These are phyloP conservation scores for Gracilariopsis chorda DNA, from an alignment of 23 red algal species.

Conservation along the genomic window DNA sequence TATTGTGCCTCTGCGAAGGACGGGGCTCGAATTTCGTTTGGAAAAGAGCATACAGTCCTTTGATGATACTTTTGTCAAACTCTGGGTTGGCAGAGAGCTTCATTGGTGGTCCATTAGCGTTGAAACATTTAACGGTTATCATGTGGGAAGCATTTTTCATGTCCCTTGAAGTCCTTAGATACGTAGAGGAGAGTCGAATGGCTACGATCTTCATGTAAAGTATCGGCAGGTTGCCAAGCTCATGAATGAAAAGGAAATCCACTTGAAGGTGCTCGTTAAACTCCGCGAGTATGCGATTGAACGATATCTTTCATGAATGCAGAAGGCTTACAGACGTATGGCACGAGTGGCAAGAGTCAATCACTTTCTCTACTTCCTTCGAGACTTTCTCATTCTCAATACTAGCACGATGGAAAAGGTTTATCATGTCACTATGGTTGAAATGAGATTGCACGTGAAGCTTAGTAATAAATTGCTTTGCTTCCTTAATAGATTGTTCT, in stretches of 20 bases:
- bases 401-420: constrained; percentile 7
- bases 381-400: background rate
- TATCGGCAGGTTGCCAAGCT: constrained; percentile 19
- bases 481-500: background rate
- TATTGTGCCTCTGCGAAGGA: no score
- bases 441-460: constrained; percentile 18
- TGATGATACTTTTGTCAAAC: background rate
- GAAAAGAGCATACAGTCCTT: background rate
- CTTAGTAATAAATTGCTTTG: background rate
- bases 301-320: background rate
- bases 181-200: background rate
- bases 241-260: background rate
- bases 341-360: no score
- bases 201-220: background rate
- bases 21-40: no score
- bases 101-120: background rate
- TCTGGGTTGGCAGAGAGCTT: background rate
- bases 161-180: background rate
- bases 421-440: background rate
- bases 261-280: constrained; percentile 12
- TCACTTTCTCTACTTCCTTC: no score
- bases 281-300: background rate
- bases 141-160: background rate
- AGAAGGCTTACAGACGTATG: no score
- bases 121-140: background rate